Percentiles rank a stretch among this genome's conserved stretches.
Conservation (phyloP, 306 rosid genomes). For the Prunus campanulata region DNA sequence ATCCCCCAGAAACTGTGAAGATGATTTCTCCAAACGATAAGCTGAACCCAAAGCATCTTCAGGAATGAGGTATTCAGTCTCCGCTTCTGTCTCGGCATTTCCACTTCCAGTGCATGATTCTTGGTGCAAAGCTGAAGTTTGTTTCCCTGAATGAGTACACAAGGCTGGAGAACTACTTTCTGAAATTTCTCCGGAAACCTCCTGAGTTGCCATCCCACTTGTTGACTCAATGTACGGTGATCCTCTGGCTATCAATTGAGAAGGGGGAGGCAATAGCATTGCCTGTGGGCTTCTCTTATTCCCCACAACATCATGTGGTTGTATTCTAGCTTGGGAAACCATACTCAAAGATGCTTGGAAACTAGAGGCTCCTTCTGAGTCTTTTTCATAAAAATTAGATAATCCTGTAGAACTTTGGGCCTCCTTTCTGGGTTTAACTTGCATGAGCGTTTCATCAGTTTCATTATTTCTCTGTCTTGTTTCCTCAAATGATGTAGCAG, state of each 20-base stretch:
- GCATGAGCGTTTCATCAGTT: slow-evolving; percentile 44
- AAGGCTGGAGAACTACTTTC: slow-evolving; percentile 41
- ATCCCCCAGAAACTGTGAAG: slow-evolving; percentile 61
- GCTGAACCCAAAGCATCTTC: slow-evolving; percentile 78
- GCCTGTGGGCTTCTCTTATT: slow-evolving; percentile 39
- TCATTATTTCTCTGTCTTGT: slow-evolving; percentile 47
- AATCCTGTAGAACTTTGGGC: slow-evolving; percentile 22
- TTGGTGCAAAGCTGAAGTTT: slow-evolving; percentile 34
- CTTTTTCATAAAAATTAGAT: slow-evolving; percentile 24
- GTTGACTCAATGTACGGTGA: slow-evolving; percentile 28
- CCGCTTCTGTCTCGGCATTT: slow-evolving; percentile 34
- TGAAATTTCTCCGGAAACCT: slow-evolving; percentile 40
- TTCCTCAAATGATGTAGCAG: slow-evolving; percentile 35
- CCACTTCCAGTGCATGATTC: slow-evolving; percentile 34
- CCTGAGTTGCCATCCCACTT: slow-evolving; percentile 32
- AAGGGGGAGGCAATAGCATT: slow-evolving; percentile 51
- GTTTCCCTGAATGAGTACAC: slow-evolving; percentile 11
- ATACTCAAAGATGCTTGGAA: slow-evolving; percentile 36
- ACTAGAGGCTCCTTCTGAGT: slow-evolving; percentile 35
- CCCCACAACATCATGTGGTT: slow-evolving; percentile 35
- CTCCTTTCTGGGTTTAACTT: slow-evolving; percentile 32
- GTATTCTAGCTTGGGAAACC: slow-evolving; percentile 38
- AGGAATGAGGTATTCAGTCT: slow-evolving; percentile 32
- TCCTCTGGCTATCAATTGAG: slow-evolving; percentile 46
- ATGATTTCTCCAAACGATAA: slow-evolving; percentile 53